These are phyloP conservation scores for Phytophthora cryptogea DNA, from an alignment of 352 stramenopile species.

Conservation along the genomic window DNA sequence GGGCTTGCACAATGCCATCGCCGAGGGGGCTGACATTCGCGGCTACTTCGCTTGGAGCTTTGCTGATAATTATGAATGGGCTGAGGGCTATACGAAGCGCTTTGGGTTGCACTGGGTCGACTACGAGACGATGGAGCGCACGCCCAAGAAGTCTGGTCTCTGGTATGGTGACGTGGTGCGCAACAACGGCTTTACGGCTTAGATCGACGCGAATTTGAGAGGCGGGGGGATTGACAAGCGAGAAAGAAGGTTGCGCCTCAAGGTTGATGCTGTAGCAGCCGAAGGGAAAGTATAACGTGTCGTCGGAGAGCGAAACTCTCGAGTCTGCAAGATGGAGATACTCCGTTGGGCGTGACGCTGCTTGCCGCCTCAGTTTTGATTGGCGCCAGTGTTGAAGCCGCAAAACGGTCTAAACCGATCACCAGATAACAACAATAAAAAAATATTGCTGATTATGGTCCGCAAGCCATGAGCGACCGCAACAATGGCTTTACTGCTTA, in stretches of 20 bases:
- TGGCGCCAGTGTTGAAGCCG: too few relatives aligned
- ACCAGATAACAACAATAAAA: too few relatives aligned
- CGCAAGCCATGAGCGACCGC: too few relatives aligned
- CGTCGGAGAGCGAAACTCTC: neutral
- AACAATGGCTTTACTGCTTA: constrained; percentile 40
- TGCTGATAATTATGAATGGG: constrained; percentile 94
- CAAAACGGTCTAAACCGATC: too few relatives aligned
- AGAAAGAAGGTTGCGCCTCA: neutral
- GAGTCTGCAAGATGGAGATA: too few relatives aligned
- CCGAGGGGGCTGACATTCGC: constrained; percentile 60
- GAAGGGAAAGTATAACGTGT: neutral
- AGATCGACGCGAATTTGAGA: neutral
- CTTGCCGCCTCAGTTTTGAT: too few relatives aligned
- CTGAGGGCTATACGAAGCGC: constrained; percentile 65
- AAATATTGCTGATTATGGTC: too few relatives aligned
- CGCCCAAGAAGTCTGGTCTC: constrained; percentile 67
- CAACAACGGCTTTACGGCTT: constrained; percentile 38
- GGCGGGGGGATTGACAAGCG: neutral
- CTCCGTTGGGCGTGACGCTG: too few relatives aligned
- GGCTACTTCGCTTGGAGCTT: constrained; percentile 94
- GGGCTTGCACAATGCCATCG: constrained; percentile 56
- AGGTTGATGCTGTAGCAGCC: neutral
- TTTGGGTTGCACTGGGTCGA: constrained; percentile 68
- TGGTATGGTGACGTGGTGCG: constrained; percentile 58
- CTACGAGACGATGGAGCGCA: constrained; percentile 70